phyloP scores from a whole-genome alignment of 495 filamentous ascomycete species.

The Letharia columbiana region DNA sequence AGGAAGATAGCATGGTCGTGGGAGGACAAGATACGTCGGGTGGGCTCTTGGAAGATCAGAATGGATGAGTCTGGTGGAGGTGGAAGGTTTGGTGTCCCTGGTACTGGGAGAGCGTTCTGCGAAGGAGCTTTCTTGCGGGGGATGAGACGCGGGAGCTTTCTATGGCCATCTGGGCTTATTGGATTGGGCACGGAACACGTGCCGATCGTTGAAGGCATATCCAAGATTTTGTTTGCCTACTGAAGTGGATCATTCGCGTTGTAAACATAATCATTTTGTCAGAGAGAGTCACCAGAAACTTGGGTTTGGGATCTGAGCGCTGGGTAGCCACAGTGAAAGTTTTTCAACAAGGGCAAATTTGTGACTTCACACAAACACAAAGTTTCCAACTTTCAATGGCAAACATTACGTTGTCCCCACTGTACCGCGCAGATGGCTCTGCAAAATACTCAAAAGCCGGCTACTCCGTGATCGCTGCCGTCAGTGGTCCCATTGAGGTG shows the following conservation, averaged over 20 bases:
- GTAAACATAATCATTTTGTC: neutral
- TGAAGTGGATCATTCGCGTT: neutral
- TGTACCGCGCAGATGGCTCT: constrained; percentile 77
- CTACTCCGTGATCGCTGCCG: constrained; percentile 72
- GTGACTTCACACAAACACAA: neutral
- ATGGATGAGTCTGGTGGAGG: constrained; percentile 56
- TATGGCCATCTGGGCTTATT: constrained; percentile 38
- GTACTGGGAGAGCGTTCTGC: constrained; percentile 53
- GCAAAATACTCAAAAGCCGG: constrained; percentile 70
- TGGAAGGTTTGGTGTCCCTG: constrained; percentile 63
- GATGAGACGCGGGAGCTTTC: constrained; percentile 60
- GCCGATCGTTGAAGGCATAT: constrained; percentile 17
- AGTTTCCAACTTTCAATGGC: neutral
- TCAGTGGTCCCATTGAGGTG: constrained; percentile 91
- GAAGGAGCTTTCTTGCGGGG: constrained; percentile 47
- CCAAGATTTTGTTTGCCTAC: neutral
- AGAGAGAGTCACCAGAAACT: too few relatives aligned
- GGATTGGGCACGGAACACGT: neutral
- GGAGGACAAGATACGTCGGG: constrained; percentile 67
- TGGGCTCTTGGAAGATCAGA: constrained; percentile 56
- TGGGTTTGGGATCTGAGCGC: neutral
- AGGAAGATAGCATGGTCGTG: constrained; percentile 77
- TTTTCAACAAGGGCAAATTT: neutral
- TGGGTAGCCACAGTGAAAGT: constrained; percentile 11
- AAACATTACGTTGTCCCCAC: constrained; percentile 39